Conservation (phyloP, 2,329 filamentous ascomycete genomes). For the Aspergillus aculeatus region DNA sequence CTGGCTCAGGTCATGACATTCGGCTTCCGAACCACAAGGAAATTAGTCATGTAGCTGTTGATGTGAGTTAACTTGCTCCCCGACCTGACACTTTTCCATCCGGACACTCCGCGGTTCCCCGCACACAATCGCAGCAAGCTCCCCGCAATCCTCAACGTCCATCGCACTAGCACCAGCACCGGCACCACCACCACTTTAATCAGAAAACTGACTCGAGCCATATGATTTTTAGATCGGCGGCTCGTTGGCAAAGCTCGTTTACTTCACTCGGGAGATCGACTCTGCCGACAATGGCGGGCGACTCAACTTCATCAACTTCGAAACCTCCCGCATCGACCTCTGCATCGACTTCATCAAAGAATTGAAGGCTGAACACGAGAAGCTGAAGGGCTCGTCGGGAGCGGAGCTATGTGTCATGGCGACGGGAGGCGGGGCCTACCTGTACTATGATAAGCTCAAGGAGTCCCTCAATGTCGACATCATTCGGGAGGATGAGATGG, state of each 20-base stretch:
- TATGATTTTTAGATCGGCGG: conserved; percentile 75
- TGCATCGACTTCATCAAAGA: conserved; percentile 89
- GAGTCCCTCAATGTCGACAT: conserved; percentile 84
- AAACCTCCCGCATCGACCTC: conserved; percentile 90
- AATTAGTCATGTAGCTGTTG: conserved; percentile 94
- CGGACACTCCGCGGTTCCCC: conserved; percentile 28
- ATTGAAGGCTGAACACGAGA: conserved; percentile 77
- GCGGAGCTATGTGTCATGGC: conserved; percentile 87
- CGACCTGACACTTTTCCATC: conserved; percentile 8
- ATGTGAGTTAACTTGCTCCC: conserved; percentile 61
- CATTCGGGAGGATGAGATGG: conserved; percentile 94
- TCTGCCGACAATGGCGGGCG: conserved; percentile 79
- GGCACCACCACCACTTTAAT: background rate
- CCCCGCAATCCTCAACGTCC: conserved; percentile 30
- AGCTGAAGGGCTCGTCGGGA: conserved; percentile 67
- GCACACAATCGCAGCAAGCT: conserved; percentile 21
- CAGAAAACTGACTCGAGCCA: conserved; percentile 10
- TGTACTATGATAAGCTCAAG: conserved; percentile 90
- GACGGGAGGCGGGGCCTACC: conserved; percentile 92
- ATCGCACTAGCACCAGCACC: conserved; percentile 5
- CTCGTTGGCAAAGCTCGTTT: conserved; percentile 92
- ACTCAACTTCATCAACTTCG: conserved; percentile 92
- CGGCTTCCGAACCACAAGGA: conserved; percentile 93
- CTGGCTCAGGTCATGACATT: conserved; percentile 68
- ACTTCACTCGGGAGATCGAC: conserved; percentile 86